A percentile compares a stretch with the other conserved stretches of the same genome.
Evolutionary conservation across 306 rosid genomes (phyloP).

Genomic region (Myrica gale): DNA sequence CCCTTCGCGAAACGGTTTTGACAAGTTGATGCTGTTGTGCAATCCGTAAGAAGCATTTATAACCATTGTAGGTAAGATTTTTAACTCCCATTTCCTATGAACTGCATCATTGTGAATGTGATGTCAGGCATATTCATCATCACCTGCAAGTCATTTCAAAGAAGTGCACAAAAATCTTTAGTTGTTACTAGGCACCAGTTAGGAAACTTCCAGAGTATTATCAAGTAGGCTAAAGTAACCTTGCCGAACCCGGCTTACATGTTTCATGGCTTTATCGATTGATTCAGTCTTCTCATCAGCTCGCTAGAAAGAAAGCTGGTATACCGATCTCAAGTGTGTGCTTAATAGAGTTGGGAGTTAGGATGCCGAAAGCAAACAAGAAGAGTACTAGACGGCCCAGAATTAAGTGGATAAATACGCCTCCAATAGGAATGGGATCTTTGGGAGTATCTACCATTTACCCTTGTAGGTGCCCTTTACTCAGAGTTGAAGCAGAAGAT

Average conservation of each 20-base stretch:
- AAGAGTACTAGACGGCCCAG: conserved; percentile 26
- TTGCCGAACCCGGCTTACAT: no score
- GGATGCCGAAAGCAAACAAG: conserved; percentile 35
- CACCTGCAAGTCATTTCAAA: not conserved
- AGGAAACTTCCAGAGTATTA: conserved; percentile 23
- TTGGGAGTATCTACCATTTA: conserved; percentile 33
- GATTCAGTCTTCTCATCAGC: no score
- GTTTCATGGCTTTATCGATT: no score
- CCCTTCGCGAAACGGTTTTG: no score
- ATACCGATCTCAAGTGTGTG: not conserved
- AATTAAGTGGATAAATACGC: conserved; percentile 30
- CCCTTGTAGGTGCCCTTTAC: conserved; percentile 14
- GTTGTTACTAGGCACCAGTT: conserved; percentile 35
- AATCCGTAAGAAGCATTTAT: no score
- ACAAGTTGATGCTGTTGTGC: no score
- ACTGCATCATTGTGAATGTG: conserved; percentile 7
- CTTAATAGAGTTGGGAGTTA: conserved; percentile 21
- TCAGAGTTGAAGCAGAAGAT: conserved; percentile 39
- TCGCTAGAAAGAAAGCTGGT: no score
- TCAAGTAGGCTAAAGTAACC: no score
- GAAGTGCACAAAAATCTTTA: conserved; percentile 22
- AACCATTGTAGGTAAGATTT: no score
- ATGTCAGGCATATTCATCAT: conserved; percentile 16
- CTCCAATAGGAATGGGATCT: conserved; percentile 33
- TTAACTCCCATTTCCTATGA: not conserved